Evolutionary conservation across 129 eudicot species (phyloP).

Genomic region (Centaurea solstitialis): DNA sequence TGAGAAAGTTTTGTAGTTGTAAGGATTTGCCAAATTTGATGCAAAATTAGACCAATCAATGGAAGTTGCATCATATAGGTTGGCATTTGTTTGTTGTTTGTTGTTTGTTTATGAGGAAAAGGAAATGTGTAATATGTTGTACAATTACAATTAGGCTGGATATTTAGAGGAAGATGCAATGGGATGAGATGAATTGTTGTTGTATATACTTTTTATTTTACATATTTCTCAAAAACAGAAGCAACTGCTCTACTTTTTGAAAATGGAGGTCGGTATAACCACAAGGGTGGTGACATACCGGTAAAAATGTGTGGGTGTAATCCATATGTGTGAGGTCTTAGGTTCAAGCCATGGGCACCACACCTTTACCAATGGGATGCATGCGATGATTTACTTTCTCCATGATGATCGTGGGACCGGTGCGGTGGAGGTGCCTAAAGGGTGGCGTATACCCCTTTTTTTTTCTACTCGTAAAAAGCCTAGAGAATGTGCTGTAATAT

Average conservation of each 20-base stretch:
- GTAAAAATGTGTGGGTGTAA: no score
- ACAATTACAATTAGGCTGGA: slow-evolving; percentile 21
- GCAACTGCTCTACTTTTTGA: neutral
- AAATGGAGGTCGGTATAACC: neutral
- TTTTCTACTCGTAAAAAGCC: no score
- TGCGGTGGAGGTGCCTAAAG: no score
- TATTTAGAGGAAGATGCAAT: slow-evolving; percentile 31
- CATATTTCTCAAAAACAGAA: neutral
- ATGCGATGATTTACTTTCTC: no score
- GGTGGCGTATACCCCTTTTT: no score
- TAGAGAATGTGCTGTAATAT: no score
- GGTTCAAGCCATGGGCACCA: no score
- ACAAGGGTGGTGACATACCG: no score
- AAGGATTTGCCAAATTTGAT: slow-evolving; percentile 17
- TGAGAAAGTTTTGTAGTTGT: slow-evolving; percentile 39
- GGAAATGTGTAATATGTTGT: slow-evolving; percentile 32
- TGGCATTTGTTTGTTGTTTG: slow-evolving; percentile 25
- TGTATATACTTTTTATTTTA: slow-evolving; percentile 20
- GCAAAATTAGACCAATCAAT: slow-evolving; percentile 16
- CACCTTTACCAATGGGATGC: no score
- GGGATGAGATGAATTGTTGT: slow-evolving; percentile 13
- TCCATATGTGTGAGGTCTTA: no score
- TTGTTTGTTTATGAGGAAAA: slow-evolving; percentile 16
- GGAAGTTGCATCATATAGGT: slow-evolving; percentile 35
- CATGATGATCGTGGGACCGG: no score